Percentiles rank a stretch among this genome's conserved stretches.
Conservation (phyloP, 257 asterid genomes). For the Solanum piurae region DNA sequence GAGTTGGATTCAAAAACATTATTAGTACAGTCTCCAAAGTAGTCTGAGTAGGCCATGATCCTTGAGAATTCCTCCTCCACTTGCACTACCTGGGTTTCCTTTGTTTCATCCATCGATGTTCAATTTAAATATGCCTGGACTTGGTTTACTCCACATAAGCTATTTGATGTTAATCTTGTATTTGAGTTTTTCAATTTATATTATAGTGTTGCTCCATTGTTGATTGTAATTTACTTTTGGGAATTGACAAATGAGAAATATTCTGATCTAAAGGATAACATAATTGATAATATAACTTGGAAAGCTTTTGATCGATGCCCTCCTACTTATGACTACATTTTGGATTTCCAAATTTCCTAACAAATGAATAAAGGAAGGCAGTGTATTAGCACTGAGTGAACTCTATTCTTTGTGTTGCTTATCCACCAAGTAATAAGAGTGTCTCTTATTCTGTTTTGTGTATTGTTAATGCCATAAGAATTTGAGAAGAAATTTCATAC, state of each 20-base stretch:
- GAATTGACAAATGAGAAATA: background rate
- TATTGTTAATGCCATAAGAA: too few species aligned
- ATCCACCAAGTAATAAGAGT: too few species aligned
- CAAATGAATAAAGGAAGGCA: too few species aligned
- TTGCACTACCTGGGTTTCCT: background rate
- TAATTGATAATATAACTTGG: too few species aligned
- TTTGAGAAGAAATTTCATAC: too few species aligned
- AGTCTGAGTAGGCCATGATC: background rate
- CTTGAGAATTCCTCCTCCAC: background rate
- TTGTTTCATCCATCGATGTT: background rate
- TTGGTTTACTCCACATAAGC: background rate
- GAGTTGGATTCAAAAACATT: background rate
- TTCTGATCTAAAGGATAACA: background rate
- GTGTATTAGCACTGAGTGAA: too few species aligned
- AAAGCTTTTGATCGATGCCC: too few species aligned
- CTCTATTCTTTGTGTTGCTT: too few species aligned
- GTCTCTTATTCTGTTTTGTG: too few species aligned
- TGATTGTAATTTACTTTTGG: background rate
- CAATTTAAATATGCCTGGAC: background rate
- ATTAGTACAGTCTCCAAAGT: background rate
- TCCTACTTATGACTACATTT: too few species aligned
- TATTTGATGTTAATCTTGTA: background rate
- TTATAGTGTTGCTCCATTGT: background rate
- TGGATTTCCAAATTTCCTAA: too few species aligned
- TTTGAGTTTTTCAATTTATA: background rate